Percentiles rank a stretch among this genome's conserved stretches.
phyloP scores from a whole-genome alignment of 805 yeast species.

The Wickerhamomyces chambardii region DNA sequence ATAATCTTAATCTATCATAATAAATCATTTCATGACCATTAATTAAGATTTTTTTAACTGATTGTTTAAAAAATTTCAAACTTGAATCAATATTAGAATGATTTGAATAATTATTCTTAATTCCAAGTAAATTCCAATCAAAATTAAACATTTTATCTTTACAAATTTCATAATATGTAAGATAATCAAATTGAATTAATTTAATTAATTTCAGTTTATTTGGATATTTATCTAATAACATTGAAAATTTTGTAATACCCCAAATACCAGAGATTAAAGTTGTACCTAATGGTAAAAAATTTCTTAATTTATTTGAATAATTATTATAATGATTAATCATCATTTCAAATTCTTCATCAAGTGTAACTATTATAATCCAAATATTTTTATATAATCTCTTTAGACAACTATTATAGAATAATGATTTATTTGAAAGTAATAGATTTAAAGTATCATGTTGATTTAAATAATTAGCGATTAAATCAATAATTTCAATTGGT shows the following conservation, averaged over 20 bases:
- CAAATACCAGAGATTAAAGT: background rate
- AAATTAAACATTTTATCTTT: background rate
- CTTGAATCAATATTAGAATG: too few species aligned
- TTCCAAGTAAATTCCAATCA: background rate
- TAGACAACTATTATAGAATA: too few species aligned
- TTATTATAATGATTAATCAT: background rate
- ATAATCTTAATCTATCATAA: background rate
- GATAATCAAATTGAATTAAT: background rate
- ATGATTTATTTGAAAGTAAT: too few species aligned
- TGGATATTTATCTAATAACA: background rate
- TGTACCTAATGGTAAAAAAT: background rate
- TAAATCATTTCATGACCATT: background rate
- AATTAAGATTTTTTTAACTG: too few species aligned
- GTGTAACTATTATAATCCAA: background rate
- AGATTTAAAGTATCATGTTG: too few species aligned
- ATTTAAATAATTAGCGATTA: too few species aligned
- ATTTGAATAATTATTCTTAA: too few species aligned
- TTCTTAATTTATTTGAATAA: background rate
- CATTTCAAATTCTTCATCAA: background rate
- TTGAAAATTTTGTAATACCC: background rate
- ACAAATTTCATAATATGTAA: background rate
- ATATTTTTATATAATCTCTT: background rate
- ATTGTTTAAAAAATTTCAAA: background rate
- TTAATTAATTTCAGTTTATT: background rate
- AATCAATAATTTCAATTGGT: too few species aligned